These are phyloP conservation scores for Pterocarpus macrocarpus DNA, from an alignment of 306 rosid genomes.

Conservation along the genomic window DNA sequence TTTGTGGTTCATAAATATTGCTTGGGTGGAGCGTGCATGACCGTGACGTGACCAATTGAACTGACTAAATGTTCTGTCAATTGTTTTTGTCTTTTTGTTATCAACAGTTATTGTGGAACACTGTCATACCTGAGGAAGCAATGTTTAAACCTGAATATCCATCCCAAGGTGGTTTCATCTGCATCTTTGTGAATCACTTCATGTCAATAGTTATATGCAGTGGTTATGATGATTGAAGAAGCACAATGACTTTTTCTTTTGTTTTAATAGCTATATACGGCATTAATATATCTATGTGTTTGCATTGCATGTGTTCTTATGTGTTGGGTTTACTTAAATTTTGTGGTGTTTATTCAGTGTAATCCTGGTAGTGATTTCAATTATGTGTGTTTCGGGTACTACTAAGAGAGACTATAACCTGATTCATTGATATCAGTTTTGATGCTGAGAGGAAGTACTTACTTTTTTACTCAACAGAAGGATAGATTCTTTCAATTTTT, in stretches of 20 bases:
- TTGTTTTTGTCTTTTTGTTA: constrained; percentile 1
- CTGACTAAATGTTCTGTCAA: constrained; percentile 13
- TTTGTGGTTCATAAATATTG: constrained; percentile 4
- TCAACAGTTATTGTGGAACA: constrained; percentile 71
- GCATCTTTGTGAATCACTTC: constrained; percentile 5
- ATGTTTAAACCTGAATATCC: constrained; percentile 98
- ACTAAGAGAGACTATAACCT: constrained; percentile 81
- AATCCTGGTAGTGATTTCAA: constrained; percentile 39
- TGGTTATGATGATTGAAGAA: not conserved
- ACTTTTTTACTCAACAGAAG: constrained; percentile 92
- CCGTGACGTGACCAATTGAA: not conserved
- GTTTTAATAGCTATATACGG: not conserved
- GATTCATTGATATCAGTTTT: constrained; percentile 82
- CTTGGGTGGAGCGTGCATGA: not conserved
- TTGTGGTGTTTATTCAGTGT: constrained; percentile 36
- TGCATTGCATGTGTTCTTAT: constrained; percentile 10
- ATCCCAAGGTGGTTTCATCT: constrained; percentile 74
- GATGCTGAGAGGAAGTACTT: constrained; percentile 77
- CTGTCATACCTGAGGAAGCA: constrained; percentile 83
- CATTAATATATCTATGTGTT: not conserved
- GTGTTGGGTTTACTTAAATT: not conserved
- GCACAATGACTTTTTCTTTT: not conserved
- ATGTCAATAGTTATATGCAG: constrained; percentile 1
- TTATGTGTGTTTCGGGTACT: constrained; percentile 65
- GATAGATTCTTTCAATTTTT: constrained; percentile 66